Evolutionary conservation across 225 moss, liverwort and hornwort species (phyloP), one percentile per base, ranked within the genome.

Genomic region (Bryum argenteum): DNA sequence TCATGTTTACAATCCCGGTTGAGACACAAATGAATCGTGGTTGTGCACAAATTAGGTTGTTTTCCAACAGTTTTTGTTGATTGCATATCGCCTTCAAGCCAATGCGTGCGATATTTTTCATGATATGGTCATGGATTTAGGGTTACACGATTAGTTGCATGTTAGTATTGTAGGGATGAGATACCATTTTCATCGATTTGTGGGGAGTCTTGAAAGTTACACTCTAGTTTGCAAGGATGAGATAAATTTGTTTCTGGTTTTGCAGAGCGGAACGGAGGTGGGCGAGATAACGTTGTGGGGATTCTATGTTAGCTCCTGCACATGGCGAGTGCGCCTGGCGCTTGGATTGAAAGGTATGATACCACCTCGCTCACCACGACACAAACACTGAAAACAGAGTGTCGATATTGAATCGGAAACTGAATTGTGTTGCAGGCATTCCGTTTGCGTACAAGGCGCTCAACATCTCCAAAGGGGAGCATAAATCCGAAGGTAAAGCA

Each of bases 241-340:
- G 17, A 48, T 17, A 6, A 1, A 15, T 13, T 13, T 15, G 17
- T 48, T 48, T 48, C 17, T 8, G n/a, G n/a, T n/a, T 15, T 48
- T 48, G 77, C 77, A 87, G 84, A 48, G 59, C 28, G 83, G 81
- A 6, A 23, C 67, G 33, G 70, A 65, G 47, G 43, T 60, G 62
- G 80, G 63, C 20, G 48, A 51, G 22, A 74, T 91, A 2, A 84
- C 82, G 58, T 52, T 93, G 26, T 85, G 93, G 77, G 80, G 87
- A 39, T 86, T 61, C 73, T 19, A 56, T 57, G 1, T 0, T 5
- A 93, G 93, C 75, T 87, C 96, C 9, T 93, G 93, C 78, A 60
- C 75, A 60, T 93, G 91, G 96, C 89, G 96, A 26, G 90, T 90
- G 77, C 88, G 96, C 56, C 59, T 96, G 72, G 90, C 91, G 47